Percentiles rank a stretch among this genome's conserved stretches.
These are phyloP conservation scores for Russula griseocarnosa DNA, from an alignment of 768 basidiomycete genomes.

Conservation along the genomic window DNA sequence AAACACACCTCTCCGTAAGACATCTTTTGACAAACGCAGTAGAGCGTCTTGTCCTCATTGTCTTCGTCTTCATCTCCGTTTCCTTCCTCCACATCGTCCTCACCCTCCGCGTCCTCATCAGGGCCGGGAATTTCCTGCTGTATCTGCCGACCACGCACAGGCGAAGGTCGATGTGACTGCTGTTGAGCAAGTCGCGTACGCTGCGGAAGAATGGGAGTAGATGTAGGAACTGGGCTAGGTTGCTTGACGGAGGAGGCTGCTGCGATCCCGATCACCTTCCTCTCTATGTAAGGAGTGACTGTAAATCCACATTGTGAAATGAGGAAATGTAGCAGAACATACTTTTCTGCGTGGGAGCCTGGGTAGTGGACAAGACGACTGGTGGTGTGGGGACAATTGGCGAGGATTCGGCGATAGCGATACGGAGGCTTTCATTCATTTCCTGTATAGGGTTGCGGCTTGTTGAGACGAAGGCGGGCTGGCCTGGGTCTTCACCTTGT, in stretches of 20 bases:
- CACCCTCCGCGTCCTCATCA: conserved; percentile 38
- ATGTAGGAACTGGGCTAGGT: conserved; percentile 36
- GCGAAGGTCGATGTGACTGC: conserved; percentile 28
- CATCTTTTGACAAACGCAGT: conserved; percentile 60
- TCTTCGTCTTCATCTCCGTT: conserved; percentile 49
- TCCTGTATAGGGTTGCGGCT: conserved; percentile 40
- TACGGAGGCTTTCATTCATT: conserved; percentile 31
- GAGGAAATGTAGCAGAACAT: neutral
- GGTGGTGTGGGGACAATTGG: conserved; percentile 20
- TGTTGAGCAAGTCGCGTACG: conserved; percentile 34
- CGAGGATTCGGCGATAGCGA: conserved; percentile 23
- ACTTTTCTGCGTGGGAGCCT: conserved; percentile 24
- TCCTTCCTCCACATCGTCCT: conserved; percentile 36
- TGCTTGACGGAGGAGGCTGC: conserved; percentile 36
- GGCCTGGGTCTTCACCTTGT: conserved; percentile 43
- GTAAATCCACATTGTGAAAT: neutral
- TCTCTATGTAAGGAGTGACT: neutral
- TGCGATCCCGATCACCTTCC: conserved; percentile 29
- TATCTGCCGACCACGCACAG: conserved; percentile 20
- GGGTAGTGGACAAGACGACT: conserved; percentile 9
- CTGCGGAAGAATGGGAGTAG: conserved; percentile 25
- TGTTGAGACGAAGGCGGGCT: conserved; percentile 31
- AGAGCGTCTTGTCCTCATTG: conserved; percentile 54
- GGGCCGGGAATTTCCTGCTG: conserved; percentile 20
- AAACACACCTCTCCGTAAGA: conserved; percentile 53